Percentiles rank a stretch among this genome's conserved stretches.
Conservation (phyloP, 768 basidiomycete species). For the Paxillus involutus region DNA sequence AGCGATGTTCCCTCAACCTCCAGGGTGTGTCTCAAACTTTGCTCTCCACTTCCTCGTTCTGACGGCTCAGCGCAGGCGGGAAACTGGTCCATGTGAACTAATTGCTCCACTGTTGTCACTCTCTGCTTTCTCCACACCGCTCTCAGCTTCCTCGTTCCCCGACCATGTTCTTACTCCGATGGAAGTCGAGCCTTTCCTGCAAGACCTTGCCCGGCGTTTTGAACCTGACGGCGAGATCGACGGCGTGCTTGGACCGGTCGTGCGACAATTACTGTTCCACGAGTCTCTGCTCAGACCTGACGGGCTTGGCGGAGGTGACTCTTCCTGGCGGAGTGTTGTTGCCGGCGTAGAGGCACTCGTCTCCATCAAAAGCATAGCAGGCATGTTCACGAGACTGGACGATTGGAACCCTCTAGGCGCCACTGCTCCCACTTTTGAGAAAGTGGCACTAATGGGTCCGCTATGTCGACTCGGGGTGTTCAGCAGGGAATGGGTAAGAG, state of each 20-base stretch:
- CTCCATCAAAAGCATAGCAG: slow-evolving; percentile 79
- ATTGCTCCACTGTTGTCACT: slow-evolving; percentile 78
- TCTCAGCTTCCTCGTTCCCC: slow-evolving; percentile 47
- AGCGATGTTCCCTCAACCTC: slow-evolving; percentile 91
- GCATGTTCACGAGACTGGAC: slow-evolving; percentile 72
- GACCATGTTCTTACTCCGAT: slow-evolving; percentile 55
- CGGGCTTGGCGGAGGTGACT: slow-evolving; percentile 70
- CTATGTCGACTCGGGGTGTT: slow-evolving; percentile 84
- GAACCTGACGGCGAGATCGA: slow-evolving; percentile 78
- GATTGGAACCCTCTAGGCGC: slow-evolving; percentile 70
- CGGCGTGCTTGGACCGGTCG: slow-evolving; percentile 73
- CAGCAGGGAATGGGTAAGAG: slow-evolving; percentile 80
- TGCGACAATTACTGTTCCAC: slow-evolving; percentile 62
- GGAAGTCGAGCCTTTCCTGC: slow-evolving; percentile 78
- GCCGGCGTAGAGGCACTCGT: slow-evolving; percentile 80
- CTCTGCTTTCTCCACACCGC: slow-evolving; percentile 65
- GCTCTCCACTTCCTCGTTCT: background rate
- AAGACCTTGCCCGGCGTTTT: slow-evolving; percentile 81
- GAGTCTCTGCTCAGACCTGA: slow-evolving; percentile 62
- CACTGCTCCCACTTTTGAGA: slow-evolving; percentile 63
- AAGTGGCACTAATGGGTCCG: slow-evolving; percentile 74
- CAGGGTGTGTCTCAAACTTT: slow-evolving; percentile 47
- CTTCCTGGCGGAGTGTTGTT: slow-evolving; percentile 84
- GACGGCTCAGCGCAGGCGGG: slow-evolving; percentile 45
- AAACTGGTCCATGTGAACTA: slow-evolving; percentile 77